Base-by-base conservation (phyloP, 352 stramenopile species). In the Sclerospora graminicola region DNA sequence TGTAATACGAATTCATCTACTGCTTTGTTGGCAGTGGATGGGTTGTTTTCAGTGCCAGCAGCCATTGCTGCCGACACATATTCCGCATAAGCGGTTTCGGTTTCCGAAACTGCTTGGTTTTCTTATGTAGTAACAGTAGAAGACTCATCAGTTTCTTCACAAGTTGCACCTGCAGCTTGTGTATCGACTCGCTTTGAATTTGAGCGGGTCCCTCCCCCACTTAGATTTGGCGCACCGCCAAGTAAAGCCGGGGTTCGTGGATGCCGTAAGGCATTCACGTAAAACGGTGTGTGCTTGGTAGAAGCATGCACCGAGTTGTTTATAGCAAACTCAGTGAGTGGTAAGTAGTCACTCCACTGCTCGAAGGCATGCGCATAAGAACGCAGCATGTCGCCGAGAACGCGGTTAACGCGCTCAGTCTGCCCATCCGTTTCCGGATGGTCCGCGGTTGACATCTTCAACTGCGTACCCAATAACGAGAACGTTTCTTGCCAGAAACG, bases 341-440 rank as follows among this genome's bases (percentile, higher is more conserved):
- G 9, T n/a, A 41, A 10, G 30, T 19, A 41, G 8, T 28, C 37
- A 33, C 37, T 43, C 8, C 23, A 43, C 20, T 15, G 14, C 11
- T 13, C 10, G 10, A 31, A 41, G 2, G 4, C 27, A 1, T 28
- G 23, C 4, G 16, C 14, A 4, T 24, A 16, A 4, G 8, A 8
- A 28, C 8, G 10, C 24, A 40, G 9, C 6, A 28, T 26, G 7
- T 40, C 13, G 27, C 26, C 19, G 34, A 28, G 34, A 21, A 18
- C 34, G 9, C 19, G 18, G 18, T 40, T 40, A 10, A 29, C 18
- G 0, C 34, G 34, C 14, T 47, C 19, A 0, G 40, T 47, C 11
- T 47, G 16, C 11, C 29, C 40, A 47, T 47, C 29, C 28, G 29
- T 39, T 26, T 47, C 29, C 13, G 40, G 18, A 39, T 39, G 18